Conservation (phyloP, 1,284 basidiomycete genomes). For the Psilocybe mexicana region DNA sequence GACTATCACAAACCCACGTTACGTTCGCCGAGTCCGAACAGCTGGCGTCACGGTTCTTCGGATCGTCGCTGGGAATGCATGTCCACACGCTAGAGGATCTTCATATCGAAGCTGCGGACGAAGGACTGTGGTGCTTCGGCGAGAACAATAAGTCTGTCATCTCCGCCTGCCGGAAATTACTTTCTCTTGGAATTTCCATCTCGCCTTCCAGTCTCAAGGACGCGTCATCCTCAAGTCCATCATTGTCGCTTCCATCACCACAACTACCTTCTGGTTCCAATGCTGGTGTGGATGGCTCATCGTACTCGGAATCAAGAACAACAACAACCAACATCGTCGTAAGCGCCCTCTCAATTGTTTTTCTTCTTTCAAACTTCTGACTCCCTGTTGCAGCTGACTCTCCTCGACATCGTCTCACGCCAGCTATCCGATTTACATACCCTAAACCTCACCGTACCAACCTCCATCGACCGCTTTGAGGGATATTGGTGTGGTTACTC, state of each 20-base stretch:
- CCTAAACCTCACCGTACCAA: neutral
- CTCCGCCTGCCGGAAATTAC: constrained; percentile 4
- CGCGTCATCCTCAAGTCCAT: neutral
- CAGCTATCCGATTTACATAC: neutral
- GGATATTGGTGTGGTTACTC: neutral
- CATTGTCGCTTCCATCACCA: too few species aligned
- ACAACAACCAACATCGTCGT: neutral
- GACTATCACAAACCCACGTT: neutral
- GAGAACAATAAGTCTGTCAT: constrained; percentile 4
- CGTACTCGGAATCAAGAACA: neutral
- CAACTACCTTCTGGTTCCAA: neutral
- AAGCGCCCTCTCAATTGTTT: neutral
- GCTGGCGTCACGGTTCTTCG: constrained; percentile 10
- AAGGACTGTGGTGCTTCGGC: constrained; percentile 11
- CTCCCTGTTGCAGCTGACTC: neutral
- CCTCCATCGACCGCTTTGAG: neutral
- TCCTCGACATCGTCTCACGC: neutral
- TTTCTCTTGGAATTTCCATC: constrained; percentile 1
- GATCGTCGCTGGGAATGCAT: constrained; percentile 4
- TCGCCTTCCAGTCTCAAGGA: neutral
- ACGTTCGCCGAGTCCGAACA: neutral
- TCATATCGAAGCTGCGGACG: constrained; percentile 1
- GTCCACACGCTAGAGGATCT: constrained; percentile 5
- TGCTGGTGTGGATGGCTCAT: neutral
- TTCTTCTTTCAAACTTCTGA: neutral